Conservation (phyloP, 768 basidiomycete genomes). For the Pulveroboletus frians region DNA sequence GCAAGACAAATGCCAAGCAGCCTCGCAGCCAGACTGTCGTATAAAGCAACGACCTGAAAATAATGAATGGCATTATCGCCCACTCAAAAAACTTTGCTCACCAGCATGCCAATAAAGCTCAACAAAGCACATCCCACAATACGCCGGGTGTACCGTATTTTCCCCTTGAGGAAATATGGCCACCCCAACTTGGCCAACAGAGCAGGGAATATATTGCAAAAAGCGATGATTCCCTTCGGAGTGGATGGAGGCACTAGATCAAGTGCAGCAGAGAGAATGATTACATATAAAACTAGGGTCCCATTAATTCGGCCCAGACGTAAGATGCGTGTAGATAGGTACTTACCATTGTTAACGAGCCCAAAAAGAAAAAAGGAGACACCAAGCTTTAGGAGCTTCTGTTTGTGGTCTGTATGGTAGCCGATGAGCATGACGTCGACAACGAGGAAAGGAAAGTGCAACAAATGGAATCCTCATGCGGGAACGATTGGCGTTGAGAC, state of each 20-base stretch:
- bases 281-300: constrained; percentile 79
- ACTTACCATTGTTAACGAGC: constrained; percentile 81
- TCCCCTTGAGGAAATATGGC: constrained; percentile 86
- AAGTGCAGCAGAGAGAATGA: constrained; percentile 92
- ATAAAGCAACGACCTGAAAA: constrained; percentile 68
- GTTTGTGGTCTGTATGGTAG: constrained; percentile 17
- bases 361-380: constrained; percentile 88
- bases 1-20: constrained; percentile 79
- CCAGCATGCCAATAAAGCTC: constrained; percentile 83
- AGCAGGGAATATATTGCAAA: constrained; percentile 92
- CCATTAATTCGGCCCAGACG: background rate
- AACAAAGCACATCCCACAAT: constrained; percentile 69
- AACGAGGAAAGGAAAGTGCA: constrained; percentile 11
- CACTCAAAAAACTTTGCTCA: constrained; percentile 35
- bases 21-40: constrained; percentile 59
- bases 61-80: background rate
- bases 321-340: background rate
- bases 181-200: constrained; percentile 85
- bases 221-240: constrained; percentile 90
- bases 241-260: constrained; percentile 90
- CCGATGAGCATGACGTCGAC: constrained; percentile 14
- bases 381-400: constrained; percentile 36
- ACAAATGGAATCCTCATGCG: constrained; percentile 16
- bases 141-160: constrained; percentile 74
- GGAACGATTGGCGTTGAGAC: constrained; percentile 4